A percentile compares a stretch with the other conserved stretches of the same genome.
These are phyloP conservation scores for Plantago ovata DNA, from an alignment of 257 asterid genomes.

Conservation along the genomic window DNA sequence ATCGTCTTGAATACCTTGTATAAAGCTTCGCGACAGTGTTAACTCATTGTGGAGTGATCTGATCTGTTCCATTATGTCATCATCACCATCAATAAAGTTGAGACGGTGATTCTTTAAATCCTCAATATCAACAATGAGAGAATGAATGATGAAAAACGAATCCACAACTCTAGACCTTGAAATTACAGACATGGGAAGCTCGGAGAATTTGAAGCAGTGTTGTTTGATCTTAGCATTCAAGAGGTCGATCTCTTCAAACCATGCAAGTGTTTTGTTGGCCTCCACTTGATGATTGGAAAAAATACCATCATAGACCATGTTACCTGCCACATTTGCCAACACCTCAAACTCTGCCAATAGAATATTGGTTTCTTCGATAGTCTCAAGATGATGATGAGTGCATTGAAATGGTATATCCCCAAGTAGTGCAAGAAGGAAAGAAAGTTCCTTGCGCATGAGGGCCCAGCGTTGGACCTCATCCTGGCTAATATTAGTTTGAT, in stretches of 20 bases:
- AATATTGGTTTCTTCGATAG: background rate
- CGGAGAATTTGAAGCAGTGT: background rate
- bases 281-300: background rate
- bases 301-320: background rate
- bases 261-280: background rate
- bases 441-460: slow-evolving; percentile 1
- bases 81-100: background rate
- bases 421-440: slow-evolving; percentile 3
- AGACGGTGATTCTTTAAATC: background rate
- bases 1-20: background rate
- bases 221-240: slow-evolving; percentile 10
- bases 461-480: background rate
- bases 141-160: slow-evolving; percentile 1
- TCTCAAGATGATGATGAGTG: background rate
- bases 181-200: background rate
- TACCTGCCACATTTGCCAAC: slow-evolving; percentile 7
- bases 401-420: slow-evolving; percentile 9
- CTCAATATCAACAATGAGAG: background rate
- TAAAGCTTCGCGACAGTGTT: background rate
- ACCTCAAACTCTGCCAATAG: slow-evolving; percentile 12
- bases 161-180: background rate
- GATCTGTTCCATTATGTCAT: background rate
- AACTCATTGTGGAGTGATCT: background rate
- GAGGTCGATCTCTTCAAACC: background rate
- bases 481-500: background rate